Evolutionary conservation across 2,329 filamentous ascomycete genomes (phyloP).

Genomic region (Fusarium multiceps): DNA sequence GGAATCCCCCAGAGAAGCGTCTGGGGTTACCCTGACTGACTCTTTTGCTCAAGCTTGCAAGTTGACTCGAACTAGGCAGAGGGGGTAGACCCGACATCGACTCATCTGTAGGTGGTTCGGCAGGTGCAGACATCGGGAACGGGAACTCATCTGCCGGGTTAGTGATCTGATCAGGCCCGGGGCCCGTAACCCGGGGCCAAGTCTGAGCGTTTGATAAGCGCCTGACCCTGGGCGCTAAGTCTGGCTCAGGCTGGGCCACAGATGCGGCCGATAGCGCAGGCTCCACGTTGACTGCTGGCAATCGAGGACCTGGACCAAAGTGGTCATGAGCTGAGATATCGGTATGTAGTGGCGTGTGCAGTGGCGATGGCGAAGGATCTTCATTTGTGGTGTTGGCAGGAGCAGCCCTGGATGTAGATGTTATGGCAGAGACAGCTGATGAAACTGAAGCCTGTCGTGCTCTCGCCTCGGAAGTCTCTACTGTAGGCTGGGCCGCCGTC

Average conservation of each 20-base stretch:
- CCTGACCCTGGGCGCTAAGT: constrained; percentile 39
- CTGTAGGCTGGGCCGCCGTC: constrained; percentile 6
- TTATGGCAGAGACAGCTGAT: constrained; percentile 23
- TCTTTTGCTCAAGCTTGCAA: constrained; percentile 53
- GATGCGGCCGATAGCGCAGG: constrained; percentile 44
- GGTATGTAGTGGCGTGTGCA: constrained; percentile 12
- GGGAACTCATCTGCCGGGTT: constrained; percentile 51
- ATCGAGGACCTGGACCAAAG: constrained; percentile 28
- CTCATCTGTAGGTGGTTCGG: constrained; percentile 45
- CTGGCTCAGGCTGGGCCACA: constrained; percentile 20
- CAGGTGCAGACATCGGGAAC: constrained; percentile 54
- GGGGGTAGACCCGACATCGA: constrained; percentile 53
- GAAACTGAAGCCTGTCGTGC: constrained; percentile 31
- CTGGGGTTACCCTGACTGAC: constrained; percentile 54
- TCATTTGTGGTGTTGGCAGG: constrained; percentile 16
- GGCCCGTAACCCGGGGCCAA: constrained; percentile 57
- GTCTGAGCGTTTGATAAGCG: constrained; percentile 55
- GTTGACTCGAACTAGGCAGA: constrained; percentile 54
- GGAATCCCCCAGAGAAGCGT: constrained; percentile 58
- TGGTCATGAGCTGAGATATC: constrained; percentile 12
- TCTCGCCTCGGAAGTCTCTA: constrained; percentile 7
- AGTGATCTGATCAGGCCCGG: constrained; percentile 36
- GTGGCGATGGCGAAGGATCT: constrained; percentile 12
- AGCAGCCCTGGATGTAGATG: constrained; percentile 22
- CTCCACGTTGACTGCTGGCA: constrained; percentile 47